A percentile compares a stretch with the other conserved stretches of the same genome.
Evolutionary conservation across 352 stramenopile genomes (phyloP).

Genomic region (Phytophthora pluvialis): DNA sequence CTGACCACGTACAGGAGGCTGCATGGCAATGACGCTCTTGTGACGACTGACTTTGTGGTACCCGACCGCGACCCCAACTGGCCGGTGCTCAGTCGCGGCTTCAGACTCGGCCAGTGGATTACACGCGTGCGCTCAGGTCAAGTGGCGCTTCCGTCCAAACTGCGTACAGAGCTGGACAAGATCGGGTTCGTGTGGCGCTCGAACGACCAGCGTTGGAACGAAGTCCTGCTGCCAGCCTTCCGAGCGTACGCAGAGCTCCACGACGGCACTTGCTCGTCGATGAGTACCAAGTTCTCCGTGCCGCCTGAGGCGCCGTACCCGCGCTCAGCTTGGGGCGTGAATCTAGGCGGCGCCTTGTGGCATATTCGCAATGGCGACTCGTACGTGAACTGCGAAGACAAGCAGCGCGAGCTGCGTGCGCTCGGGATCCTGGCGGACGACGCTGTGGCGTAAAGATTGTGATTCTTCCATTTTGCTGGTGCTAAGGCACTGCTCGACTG

Average conservation of each 20-base stretch:
- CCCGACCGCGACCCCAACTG: constrained; percentile 59
- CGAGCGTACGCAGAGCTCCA: constrained; percentile 61
- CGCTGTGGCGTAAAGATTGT: constrained; percentile 22
- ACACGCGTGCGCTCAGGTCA: constrained; percentile 59
- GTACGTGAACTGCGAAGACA: constrained; percentile 72
- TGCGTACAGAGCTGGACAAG: constrained; percentile 63
- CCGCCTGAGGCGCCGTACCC: constrained; percentile 67
- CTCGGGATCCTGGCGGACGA: constrained; percentile 56
- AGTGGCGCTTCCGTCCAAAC: constrained; percentile 42
- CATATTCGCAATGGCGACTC: constrained; percentile 88
- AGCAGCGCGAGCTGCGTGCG: constrained; percentile 59
- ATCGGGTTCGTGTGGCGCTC: constrained; percentile 77
- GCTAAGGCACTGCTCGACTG: background rate
- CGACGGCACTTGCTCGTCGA: constrained; percentile 59
- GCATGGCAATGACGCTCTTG: constrained; percentile 51
- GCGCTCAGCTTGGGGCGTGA: constrained; percentile 63
- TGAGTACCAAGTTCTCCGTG: constrained; percentile 81
- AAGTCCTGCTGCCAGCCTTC: constrained; percentile 74
- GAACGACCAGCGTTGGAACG: constrained; percentile 71
- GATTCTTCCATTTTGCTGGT: constrained; percentile 1
- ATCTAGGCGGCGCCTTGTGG: constrained; percentile 79
- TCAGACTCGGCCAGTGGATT: constrained; percentile 80
- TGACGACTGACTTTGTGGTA: constrained; percentile 79
- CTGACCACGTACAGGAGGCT: constrained; percentile 55
- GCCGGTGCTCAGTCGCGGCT: constrained; percentile 59